Evolutionary conservation across 495 filamentous ascomycete species (phyloP), one percentile per base, ranked within the genome.

Genomic region (Lepraria neglecta): DNA sequence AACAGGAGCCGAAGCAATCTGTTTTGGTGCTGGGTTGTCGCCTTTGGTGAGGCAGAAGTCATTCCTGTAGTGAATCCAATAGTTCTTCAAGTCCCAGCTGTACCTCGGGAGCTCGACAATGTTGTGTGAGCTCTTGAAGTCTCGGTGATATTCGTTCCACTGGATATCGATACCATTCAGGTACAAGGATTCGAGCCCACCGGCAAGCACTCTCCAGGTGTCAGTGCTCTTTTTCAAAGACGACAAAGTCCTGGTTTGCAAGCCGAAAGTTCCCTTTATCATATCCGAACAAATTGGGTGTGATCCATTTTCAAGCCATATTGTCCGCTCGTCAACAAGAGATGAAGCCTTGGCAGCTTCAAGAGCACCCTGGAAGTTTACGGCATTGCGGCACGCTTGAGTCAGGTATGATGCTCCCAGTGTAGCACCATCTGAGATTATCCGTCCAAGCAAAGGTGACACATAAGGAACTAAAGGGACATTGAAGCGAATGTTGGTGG

Each of bases 131-230:
- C 75, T 64, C 48, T 71, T 71, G 68, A 89, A 92, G 69, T 89
- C 86, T 27, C 82, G 79, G 73, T 92, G 88, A 68, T 85, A 90
- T 69, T 91, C 89, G 62, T 83, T 84, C 87, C 89, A 96, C 71
- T 84, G 73, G 60, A 94, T 70, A 30, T 87, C 81, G 46, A 88
- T 67, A 10, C 91, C 89, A n/a, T 78, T 78, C 14, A 78, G 68
- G 69, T 92, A 83, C 6, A 94, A 76, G 6, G 81, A 74, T 11
- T 78, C 75, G 17, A 92, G 70, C 43, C 78, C 85, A 30, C 71
- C 71, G 0, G 80, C 78, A 1, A 95, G 74, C 3, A 81, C 82
- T 70, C 84, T 84, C 82, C 87, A 95, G 17, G 73, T 69, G 62
- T 85, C 79, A 65, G 79, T 76, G 12, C 77, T 75, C 15, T 77